Evolutionary conservation across 768 basidiomycete genomes (phyloP), one percentile per base, ranked within the genome.

Genomic region (Lactarius hengduanensis): DNA sequence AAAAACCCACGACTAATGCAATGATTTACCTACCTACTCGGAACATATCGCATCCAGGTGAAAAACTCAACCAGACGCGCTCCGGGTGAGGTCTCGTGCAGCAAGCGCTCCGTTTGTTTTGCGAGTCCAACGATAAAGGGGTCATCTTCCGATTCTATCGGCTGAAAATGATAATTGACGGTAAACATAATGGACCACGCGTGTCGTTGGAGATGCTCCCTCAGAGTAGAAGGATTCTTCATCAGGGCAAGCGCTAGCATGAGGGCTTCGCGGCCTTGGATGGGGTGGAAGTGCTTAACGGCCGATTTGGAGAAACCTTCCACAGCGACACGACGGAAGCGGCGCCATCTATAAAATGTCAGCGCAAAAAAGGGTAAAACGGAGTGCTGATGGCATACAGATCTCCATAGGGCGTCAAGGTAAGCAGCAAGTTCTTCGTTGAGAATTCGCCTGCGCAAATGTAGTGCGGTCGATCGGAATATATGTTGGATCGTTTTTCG

Each of bases 211-310:
- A 80, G 64, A 61, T 76, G 74, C 6, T 72, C 60, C 2, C 68
- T 54, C 9, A 75, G 63, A 10, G 69, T 58, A 0, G 70, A 66
- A 0, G 77, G 76, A 15, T 71, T 62, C 16, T 65, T 60, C 15
- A 76, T 61, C 6, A 81, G 36, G 10, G 73, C 76, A 22, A 50
- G 22, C 2, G 22, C n/a, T 4, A 26, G 22, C 26, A 71, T 62
- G 15, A 65, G 70, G 3, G 75, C 75, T 70, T 79, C 76, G 40
- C 64, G 59, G 54, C 75, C 73, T 50, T 77, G 73, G 36, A 76
- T 70, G 11, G 70, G 68, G 15, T 69, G 63, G 65, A 76, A 76
- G 13, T 70, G 62, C 47, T 62, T 59, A 34, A 76, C 71, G 26
- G 20, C 60, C 63, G 41, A 71, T 74, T n/a, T 74, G 73, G 45